Percentiles rank a stretch among this genome's conserved stretches.
Evolutionary conservation across 169 alveolate species (phyloP).

Genomic region (Plasmodium chabaudi): DNA sequence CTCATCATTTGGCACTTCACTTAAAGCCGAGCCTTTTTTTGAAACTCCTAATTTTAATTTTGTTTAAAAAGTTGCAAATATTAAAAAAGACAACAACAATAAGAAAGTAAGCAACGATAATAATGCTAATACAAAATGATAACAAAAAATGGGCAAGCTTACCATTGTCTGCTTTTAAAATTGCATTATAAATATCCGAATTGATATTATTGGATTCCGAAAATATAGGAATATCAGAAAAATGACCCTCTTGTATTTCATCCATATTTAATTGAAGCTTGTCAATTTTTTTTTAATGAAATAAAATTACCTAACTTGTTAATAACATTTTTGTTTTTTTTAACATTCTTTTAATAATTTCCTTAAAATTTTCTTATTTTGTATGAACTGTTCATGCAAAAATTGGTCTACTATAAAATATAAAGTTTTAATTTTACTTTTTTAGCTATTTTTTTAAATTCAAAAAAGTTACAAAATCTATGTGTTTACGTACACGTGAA

Average conservation of each 20-base stretch:
- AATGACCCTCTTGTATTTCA: not conserved
- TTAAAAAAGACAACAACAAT: not conserved
- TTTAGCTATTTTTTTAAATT: not conserved
- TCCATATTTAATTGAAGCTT: not conserved
- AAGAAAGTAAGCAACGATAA: not conserved
- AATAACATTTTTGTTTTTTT: conserved; percentile 9
- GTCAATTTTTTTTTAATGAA: conserved; percentile 6
- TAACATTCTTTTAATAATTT: conserved; percentile 22
- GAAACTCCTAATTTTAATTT: too few species aligned
- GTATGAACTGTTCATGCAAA: conserved; percentile 20
- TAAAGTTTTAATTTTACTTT: not conserved
- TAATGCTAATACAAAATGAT: not conserved
- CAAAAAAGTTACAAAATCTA: conserved; percentile 4
- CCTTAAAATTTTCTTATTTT: not conserved
- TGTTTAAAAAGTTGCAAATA: not conserved
- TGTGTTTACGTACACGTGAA: not conserved
- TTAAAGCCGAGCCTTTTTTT: not conserved
- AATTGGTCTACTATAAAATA: not conserved
- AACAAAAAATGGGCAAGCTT: not conserved
- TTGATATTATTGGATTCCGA: conserved; percentile 19
- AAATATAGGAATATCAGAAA: conserved; percentile 14
- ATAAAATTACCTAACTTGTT: conserved; percentile 17
- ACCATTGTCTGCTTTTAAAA: conserved; percentile 13
- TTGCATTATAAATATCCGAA: conserved; percentile 31
- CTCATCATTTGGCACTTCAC: not conserved